Percentiles rank a stretch among this genome's conserved stretches.
Evolutionary conservation across 2,329 filamentous ascomycete species (phyloP).

Genomic region (Cryoendolithus antarcticus): DNA sequence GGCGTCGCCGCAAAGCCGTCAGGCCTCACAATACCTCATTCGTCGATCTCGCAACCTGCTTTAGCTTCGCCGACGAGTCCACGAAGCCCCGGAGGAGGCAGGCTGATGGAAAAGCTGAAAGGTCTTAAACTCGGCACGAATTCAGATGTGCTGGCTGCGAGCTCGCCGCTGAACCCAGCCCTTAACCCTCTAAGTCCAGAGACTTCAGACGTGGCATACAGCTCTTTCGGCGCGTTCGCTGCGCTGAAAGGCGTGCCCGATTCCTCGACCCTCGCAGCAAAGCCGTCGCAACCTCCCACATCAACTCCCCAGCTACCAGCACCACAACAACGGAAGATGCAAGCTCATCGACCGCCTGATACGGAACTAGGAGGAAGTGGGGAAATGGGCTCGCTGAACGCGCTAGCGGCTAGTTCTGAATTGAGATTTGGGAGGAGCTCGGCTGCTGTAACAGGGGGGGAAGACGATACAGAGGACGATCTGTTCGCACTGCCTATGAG

Average conservation of each 20-base stretch:
- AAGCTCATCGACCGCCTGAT: conserved; percentile 22
- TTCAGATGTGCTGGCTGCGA: conserved; percentile 10
- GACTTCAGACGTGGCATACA: conserved; percentile 50
- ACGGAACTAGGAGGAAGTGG: conserved; percentile 4
- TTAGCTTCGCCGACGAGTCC: conserved; percentile 46
- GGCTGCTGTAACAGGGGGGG: conserved; percentile 21
- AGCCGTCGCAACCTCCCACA: conserved; percentile 25
- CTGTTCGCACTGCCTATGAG: conserved; percentile 81
- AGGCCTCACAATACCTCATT: conserved; percentile 24
- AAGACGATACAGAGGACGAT: conserved; percentile 57
- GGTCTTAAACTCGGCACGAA: conserved; percentile 68
- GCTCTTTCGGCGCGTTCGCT: conserved; percentile 45
- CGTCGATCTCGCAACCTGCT: conserved; percentile 11
- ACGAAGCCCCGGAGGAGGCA: conserved; percentile 49
- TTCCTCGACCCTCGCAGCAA: conserved; percentile 29
- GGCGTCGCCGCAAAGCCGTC: conserved; percentile 40
- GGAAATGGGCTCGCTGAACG: conserved; percentile 34
- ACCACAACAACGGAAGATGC: conserved; percentile 3
- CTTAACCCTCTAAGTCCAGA: conserved; percentile 49
- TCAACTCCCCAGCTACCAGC: conserved; percentile 15
- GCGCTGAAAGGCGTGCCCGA: conserved; percentile 39
- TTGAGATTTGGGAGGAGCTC: not conserved
- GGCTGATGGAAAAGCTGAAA: conserved; percentile 66
- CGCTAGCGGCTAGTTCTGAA: conserved; percentile 22
- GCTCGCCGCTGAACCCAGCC: conserved; percentile 17